phyloP scores from a whole-genome alignment of 768 basidiomycete genomes.

The Boletus pseudopeckii region DNA sequence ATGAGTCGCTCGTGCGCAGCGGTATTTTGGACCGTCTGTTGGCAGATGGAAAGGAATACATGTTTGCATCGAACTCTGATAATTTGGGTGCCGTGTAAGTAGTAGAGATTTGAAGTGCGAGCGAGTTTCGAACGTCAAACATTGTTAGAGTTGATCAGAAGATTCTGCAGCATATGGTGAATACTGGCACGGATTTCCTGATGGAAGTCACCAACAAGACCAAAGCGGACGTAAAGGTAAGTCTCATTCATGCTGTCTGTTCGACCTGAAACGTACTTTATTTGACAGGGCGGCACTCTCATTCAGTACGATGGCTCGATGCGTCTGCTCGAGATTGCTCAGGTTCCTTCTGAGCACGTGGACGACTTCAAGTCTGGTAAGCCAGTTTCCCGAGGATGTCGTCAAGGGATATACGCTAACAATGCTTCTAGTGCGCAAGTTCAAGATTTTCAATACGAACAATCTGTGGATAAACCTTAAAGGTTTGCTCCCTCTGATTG shows the following conservation, averaged over 20 bases:
- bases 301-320: conserved; percentile 69
- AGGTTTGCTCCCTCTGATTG: conserved; percentile 39
- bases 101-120: not conserved
- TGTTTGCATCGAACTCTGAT: conserved; percentile 97
- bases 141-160: conserved; percentile 66
- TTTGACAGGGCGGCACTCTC: conserved; percentile 69
- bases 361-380: conserved; percentile 34
- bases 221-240: conserved; percentile 70
- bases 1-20: conserved; percentile 87
- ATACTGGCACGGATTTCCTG: conserved; percentile 77
- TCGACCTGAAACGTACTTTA: not conserved
- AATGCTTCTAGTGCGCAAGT: conserved; percentile 62
- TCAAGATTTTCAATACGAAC: conserved; percentile 93
- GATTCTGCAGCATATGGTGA: conserved; percentile 85
- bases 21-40: conserved; percentile 89
- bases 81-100: conserved; percentile 88
- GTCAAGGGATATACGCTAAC: not conserved
- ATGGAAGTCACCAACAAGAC: conserved; percentile 98
- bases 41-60: conserved; percentile 91
- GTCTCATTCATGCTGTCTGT: not conserved
- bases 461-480: conserved; percentile 78
- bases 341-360: conserved; percentile 6
- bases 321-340: conserved; percentile 10
- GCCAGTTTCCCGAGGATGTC: conserved; percentile 5
- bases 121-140: conserved; percentile 1